These are phyloP conservation scores for Podosphaera fusca DNA, from an alignment of 2,329 filamentous ascomycete species.

Conservation along the genomic window DNA sequence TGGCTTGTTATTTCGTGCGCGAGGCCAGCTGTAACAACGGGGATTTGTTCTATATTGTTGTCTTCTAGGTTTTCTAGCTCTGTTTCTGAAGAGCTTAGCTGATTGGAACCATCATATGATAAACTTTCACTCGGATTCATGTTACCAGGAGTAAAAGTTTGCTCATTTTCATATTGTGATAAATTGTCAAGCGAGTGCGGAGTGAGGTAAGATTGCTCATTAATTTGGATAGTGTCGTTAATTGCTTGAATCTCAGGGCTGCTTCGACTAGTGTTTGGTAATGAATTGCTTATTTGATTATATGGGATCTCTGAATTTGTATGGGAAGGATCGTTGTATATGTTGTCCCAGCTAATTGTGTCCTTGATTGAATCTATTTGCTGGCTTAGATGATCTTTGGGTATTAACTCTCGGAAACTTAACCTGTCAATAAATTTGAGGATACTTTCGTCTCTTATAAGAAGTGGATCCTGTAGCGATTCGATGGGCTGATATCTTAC, in stretches of 20 bases:
- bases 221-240: no score
- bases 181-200: no score
- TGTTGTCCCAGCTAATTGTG: not conserved
- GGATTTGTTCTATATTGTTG: not conserved
- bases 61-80: not conserved
- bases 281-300: not conserved
- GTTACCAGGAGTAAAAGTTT: no score
- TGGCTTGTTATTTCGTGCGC: not conserved
- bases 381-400: not conserved
- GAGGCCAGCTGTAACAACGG: not conserved
- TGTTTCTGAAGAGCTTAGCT: no score
- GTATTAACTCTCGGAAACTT: not conserved
- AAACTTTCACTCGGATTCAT: no score
- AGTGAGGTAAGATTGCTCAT: no score
- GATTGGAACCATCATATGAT: no score
- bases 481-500: not conserved
- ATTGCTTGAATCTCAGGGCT: no score
- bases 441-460: not conserved
- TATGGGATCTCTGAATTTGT: not conserved
- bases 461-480: not conserved
- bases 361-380: not conserved
- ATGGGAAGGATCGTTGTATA: not conserved
- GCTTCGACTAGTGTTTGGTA: no score
- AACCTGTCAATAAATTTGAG: not conserved
- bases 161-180: no score